phyloP scores from a whole-genome alignment of 352 stramenopile genomes.

The Blastocystis sp. region DNA sequence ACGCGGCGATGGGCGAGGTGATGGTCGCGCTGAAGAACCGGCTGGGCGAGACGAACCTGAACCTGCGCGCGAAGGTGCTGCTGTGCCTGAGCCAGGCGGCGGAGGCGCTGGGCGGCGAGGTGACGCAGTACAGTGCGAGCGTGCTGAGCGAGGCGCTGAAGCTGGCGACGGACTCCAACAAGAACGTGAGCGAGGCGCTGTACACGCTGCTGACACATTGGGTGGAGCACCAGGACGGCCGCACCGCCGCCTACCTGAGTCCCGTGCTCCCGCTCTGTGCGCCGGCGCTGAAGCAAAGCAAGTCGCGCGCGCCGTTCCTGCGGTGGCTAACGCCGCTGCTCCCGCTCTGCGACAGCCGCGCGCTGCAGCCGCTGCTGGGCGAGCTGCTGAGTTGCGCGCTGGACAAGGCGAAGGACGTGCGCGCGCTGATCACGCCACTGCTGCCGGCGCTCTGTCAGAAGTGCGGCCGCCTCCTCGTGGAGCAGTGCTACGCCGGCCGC shows the following conservation, averaged over 20 bases:
- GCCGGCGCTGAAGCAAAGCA: background rate
- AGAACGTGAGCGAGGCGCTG: constrained; percentile 19
- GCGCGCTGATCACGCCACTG: background rate
- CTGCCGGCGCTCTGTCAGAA: background rate
- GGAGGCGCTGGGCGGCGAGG: constrained; percentile 6
- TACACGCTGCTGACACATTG: background rate
- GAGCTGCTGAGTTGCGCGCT: constrained; percentile 11
- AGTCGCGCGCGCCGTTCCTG: constrained; percentile 7
- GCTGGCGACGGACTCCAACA: constrained; percentile 12
- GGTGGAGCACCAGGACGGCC: background rate
- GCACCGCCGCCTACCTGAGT: background rate
- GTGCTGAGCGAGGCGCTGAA: constrained; percentile 1
- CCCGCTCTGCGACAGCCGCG: background rate
- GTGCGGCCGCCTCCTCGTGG: background rate
- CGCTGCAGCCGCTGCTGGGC: background rate
- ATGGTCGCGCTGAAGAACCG: constrained; percentile 22
- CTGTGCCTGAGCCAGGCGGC: background rate
- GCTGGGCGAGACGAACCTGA: constrained; percentile 38
- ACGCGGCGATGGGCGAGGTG: background rate
- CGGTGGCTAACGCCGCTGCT: background rate
- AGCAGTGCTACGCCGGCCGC: background rate
- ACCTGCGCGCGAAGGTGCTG: constrained; percentile 38
- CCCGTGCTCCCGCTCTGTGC: background rate
- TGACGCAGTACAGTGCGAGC: constrained; percentile 2
- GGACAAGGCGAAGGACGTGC: constrained; percentile 25